Base-by-base conservation (phyloP, 1,284 basidiomycete genomes). In the Sanghuangporus weigelae region DNA sequence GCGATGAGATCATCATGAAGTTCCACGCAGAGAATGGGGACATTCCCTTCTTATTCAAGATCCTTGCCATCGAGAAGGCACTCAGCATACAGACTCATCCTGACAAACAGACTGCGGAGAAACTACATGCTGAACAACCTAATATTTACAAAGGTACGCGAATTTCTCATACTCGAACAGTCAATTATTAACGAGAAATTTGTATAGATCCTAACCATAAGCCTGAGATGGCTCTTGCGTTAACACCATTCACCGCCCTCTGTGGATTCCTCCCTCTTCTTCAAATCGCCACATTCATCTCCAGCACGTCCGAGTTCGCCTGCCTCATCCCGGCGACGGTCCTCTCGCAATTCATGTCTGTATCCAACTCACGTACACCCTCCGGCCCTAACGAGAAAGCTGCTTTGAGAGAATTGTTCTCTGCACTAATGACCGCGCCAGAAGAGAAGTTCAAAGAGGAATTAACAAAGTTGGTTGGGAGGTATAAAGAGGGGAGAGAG, bases 51-150 rank as follows among this genome's bases (percentile, higher is more conserved):
- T 77, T 98, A 62, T 94, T 97, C 84, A 97, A 98, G 75, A 88
- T 96, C 16, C 84, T 99, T 46, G 91, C 92, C 16, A 96, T 99
- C 68, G 85, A 89, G 69, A 98, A 97, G 74, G 95, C 96, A 1
- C 80, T 99, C 65, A 96, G 93, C 71, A 97, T 99, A 63, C 96
- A 99, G 78, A 94, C 93, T 6, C 97, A 99, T 75, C 97, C 97
- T 5, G 92, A 98, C 78, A 98, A 98, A 82, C 72, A 77, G 70
- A 90, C 94, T 16, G 96, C 95, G 0, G 84, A 92, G 77, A 78
- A 78, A 68, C 77, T 99, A 56, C 90, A 95, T 72, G 79, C 78
- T 14, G 81, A 86, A 69, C 82, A 87, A 64, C 94, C 95, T 0
- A 84, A 93, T 57, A 82, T 97, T 63, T 98, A 98, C 79, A 96